A percentile compares a stretch with the other conserved stretches of the same genome.
Conservation (phyloP, 2,329 filamentous ascomycete genomes). For the Fusarium verticillioides region DNA sequence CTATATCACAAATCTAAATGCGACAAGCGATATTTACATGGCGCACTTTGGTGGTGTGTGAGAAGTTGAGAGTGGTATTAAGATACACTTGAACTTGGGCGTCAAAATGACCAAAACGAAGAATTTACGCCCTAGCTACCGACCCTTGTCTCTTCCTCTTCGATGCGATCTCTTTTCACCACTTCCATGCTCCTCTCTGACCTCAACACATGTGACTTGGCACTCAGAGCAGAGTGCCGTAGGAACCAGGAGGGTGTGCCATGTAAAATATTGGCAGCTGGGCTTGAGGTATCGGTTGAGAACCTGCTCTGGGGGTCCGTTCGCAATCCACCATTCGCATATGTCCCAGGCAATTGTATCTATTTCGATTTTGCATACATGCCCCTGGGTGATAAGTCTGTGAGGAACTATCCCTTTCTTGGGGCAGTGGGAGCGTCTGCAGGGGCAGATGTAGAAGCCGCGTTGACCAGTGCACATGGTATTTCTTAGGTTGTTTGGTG, state of each 20-base stretch:
- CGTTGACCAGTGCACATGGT: constrained; percentile 45
- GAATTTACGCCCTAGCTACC: not conserved
- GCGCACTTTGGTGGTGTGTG: not conserved
- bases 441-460: constrained; percentile 40
- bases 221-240: constrained; percentile 29
- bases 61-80: not conserved
- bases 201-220: constrained; percentile 18
- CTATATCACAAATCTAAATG: not conserved
- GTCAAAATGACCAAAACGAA: not conserved
- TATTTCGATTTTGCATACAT: constrained; percentile 35
- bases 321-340: constrained; percentile 43
- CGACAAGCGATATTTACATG: not conserved
- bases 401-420: constrained; percentile 31
- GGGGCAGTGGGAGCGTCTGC: constrained; percentile 37
- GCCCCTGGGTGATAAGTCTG: constrained; percentile 32
- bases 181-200: not conserved
- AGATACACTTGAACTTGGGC: not conserved
- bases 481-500: not conserved
- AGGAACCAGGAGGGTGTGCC: constrained; percentile 36
- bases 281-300: constrained; percentile 43
- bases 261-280: constrained; percentile 37
- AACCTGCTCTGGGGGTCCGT: constrained; percentile 43
- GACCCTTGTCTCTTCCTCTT: not conserved
- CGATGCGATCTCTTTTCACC: constrained; percentile 8
- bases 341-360: constrained; percentile 42